Percentiles rank a stretch among this genome's conserved stretches.
Conservation (phyloP, 2,329 filamentous ascomycete species). For the Neopestalotiopsis rosae region DNA sequence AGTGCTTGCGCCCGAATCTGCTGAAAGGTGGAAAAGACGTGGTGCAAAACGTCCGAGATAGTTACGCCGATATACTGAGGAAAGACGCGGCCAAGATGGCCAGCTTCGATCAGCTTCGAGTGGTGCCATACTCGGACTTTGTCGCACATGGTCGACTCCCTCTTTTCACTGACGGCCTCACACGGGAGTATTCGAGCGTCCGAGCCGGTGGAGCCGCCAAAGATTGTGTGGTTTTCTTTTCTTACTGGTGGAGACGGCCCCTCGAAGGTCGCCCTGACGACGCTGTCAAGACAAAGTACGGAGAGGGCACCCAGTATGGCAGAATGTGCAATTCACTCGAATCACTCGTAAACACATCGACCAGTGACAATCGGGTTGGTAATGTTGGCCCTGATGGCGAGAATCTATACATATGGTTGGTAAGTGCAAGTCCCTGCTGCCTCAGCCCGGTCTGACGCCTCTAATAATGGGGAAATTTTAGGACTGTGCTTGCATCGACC, state of each 20-base stretch:
- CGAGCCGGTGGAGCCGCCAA: background rate
- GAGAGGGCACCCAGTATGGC: slow-evolving; percentile 3
- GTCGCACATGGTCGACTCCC: slow-evolving; percentile 1
- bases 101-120: background rate
- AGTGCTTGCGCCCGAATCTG: background rate
- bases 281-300: background rate
- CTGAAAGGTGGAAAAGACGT: background rate
- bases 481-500: slow-evolving; percentile 16
- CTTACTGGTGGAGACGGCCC: slow-evolving; percentile 1
- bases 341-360: background rate
- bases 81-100: slow-evolving; percentile 2
- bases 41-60: slow-evolving; percentile 2
- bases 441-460: too few relatives aligned
- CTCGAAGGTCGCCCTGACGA: background rate
- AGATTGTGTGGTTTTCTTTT: slow-evolving; percentile 9
- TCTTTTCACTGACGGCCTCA: background rate
- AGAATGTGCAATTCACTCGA: slow-evolving; percentile 11
- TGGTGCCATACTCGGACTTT: slow-evolving; percentile 11
- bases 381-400: background rate
- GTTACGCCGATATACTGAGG: slow-evolving; percentile 1
- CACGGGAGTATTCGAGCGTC: background rate
- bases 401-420: slow-evolving; percentile 11
- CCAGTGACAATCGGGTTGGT: background rate
- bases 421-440: background rate
- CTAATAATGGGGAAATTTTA: background rate